A percentile compares a stretch with the other conserved stretches of the same genome.
Conservation (phyloP, 768 basidiomycete species). For the Trametes cubensis region DNA sequence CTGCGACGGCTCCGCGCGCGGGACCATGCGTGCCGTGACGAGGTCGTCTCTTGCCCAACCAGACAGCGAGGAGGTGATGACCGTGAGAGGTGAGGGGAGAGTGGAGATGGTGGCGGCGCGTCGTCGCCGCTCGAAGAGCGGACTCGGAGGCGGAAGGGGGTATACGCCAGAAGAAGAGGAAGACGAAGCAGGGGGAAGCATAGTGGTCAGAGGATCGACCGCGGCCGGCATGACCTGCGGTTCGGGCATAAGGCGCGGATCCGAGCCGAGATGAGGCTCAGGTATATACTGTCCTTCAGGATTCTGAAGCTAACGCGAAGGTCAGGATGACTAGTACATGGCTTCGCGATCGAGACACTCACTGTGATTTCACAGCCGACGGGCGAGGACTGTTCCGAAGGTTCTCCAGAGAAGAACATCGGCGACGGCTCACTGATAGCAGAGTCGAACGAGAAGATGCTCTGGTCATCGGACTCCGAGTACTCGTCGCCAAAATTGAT, state of each 20-base stretch:
- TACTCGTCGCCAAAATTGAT: conserved; percentile 13
- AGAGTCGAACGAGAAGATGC: conserved; percentile 19
- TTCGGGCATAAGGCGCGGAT: conserved; percentile 4
- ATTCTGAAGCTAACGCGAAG: not conserved
- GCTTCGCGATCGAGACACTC: not conserved
- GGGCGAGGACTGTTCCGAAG: conserved; percentile 12
- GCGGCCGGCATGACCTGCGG: not conserved
- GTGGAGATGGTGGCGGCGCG: conserved; percentile 30
- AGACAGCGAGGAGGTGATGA: conserved; percentile 42
- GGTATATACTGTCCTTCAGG: conserved; percentile 16
- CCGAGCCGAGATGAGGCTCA: conserved; percentile 1
- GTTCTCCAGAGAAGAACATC: not conserved
- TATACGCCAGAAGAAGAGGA: not conserved
- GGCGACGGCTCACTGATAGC: conserved; percentile 10
- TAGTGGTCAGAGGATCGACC: conserved; percentile 1
- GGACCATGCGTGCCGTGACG: conserved; percentile 16
- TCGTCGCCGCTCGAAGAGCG: conserved; percentile 29
- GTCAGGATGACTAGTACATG: not conserved
- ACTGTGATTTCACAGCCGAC: conserved; percentile 8
- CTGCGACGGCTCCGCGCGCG: not conserved
- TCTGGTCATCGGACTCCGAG: conserved; percentile 20
- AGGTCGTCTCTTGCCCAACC: conserved; percentile 19
- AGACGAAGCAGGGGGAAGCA: not conserved
- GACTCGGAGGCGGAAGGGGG: conserved; percentile 11
- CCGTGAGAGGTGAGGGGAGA: conserved; percentile 35